These are phyloP conservation scores for Chalciporus pseudorubinellus DNA, from an alignment of 768 basidiomycete species.

Conservation along the genomic window DNA sequence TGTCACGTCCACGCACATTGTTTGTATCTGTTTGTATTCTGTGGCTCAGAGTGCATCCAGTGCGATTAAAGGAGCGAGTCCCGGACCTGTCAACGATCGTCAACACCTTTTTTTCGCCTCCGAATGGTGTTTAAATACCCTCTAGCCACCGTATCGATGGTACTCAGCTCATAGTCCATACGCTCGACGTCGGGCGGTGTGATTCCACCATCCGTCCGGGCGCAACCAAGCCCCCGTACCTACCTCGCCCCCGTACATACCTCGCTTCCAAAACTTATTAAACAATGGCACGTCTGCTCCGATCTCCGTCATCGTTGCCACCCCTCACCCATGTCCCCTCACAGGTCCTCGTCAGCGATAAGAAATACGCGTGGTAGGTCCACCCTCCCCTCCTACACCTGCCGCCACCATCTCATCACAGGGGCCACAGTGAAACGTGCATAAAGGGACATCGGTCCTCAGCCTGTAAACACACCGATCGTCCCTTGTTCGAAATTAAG, in stretches of 20 bases:
- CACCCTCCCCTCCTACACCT: background rate
- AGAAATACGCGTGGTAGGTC: constrained; percentile 80
- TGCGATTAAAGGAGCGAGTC: constrained; percentile 28
- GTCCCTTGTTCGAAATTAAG: constrained; percentile 80
- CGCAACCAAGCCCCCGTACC: constrained; percentile 14
- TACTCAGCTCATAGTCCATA: constrained; percentile 44
- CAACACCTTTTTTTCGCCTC: constrained; percentile 42
- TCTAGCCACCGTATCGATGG: constrained; percentile 28
- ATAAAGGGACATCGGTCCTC: constrained; percentile 94
- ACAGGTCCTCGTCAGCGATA: constrained; percentile 70
- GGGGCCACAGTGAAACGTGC: constrained; percentile 72
- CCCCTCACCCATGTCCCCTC: background rate
- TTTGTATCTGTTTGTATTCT: constrained; percentile 21
- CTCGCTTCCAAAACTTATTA: constrained; percentile 7
- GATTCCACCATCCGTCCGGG: constrained; percentile 38
- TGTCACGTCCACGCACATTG: background rate
- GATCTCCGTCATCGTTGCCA: background rate
- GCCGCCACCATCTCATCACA: constrained; percentile 4
- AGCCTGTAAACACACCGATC: constrained; percentile 82
- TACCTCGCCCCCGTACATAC: background rate
- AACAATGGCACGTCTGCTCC: constrained; percentile 42
- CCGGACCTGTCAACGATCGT: constrained; percentile 47
- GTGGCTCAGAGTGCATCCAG: constrained; percentile 25
- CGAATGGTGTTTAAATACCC: constrained; percentile 49
- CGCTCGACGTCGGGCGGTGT: constrained; percentile 56